These are phyloP conservation scores for Penicillium fuscoglaucum DNA, from an alignment of 2,329 filamentous ascomycete genomes.

Conservation along the genomic window DNA sequence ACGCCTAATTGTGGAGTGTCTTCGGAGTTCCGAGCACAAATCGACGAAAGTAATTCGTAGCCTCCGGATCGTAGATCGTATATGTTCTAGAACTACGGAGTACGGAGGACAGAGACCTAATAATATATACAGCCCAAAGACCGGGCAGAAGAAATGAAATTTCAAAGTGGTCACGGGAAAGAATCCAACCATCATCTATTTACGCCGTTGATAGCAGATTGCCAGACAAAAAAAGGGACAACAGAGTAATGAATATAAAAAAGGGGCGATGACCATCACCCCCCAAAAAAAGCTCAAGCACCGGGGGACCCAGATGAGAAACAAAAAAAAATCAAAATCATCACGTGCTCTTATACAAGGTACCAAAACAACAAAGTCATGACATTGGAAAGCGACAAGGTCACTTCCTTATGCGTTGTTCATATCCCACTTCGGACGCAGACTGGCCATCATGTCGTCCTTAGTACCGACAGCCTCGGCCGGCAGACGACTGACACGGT, in stretches of 20 bases:
- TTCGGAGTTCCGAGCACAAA: not conserved
- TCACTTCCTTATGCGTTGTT: slow-evolving; percentile 22
- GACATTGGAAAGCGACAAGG: slow-evolving; percentile 7
- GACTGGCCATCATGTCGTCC: slow-evolving; percentile 62
- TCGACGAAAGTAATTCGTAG: not conserved
- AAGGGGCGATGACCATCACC: not conserved
- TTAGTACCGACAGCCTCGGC: slow-evolving; percentile 77
- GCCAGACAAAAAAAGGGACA: not conserved
- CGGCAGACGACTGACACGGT: slow-evolving; percentile 81
- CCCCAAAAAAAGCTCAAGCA: slow-evolving; percentile 2
- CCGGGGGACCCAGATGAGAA: slow-evolving; percentile 6
- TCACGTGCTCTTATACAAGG: slow-evolving; percentile 20
- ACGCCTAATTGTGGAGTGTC: not conserved
- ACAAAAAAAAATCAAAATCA: slow-evolving; percentile 20
- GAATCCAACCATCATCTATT: slow-evolving; percentile 11
- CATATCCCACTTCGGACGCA: slow-evolving; percentile 60
- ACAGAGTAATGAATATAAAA: slow-evolving; percentile 8
- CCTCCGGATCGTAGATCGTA: not conserved
- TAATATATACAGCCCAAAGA: slow-evolving; percentile 12
- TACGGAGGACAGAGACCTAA: not conserved
- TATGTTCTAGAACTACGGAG: not conserved
- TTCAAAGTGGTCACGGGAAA: not conserved
- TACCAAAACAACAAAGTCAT: slow-evolving; percentile 20
- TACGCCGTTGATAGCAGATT: slow-evolving; percentile 8
- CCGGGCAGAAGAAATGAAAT: slow-evolving; percentile 7